phyloP scores from a whole-genome alignment of 2,329 filamentous ascomycete genomes.

The Colletotrichum simmondsii region DNA sequence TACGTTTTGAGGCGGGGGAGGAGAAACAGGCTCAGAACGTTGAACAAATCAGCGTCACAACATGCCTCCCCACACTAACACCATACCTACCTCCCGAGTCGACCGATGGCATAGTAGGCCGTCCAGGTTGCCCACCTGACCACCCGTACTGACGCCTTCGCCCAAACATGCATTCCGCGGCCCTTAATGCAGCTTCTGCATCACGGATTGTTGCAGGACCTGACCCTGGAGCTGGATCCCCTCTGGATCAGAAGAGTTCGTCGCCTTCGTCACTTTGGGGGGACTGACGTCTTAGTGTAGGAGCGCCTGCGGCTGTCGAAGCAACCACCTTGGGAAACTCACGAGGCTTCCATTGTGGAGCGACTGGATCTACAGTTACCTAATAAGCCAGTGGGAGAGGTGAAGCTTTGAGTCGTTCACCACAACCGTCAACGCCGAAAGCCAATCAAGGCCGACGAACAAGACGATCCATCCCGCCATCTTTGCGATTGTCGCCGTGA shows the following conservation, averaged over 20 bases:
- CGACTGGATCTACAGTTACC: neutral
- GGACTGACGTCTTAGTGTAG: neutral
- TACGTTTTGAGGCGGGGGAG: conserved; percentile 19
- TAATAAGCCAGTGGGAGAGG: neutral
- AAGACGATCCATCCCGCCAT: conserved; percentile 14
- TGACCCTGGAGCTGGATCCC: conserved; percentile 4
- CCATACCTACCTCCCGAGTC: conserved; percentile 16
- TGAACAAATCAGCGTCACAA: conserved; percentile 24
- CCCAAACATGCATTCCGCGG: conserved; percentile 14
- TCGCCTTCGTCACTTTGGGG: neutral
- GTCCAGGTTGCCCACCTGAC: conserved; percentile 18
- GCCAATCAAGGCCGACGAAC: neutral
- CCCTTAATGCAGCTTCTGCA: conserved; percentile 24
- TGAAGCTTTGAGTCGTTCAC: neutral
- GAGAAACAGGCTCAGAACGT: conserved; percentile 5
- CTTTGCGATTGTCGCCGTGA: neutral
- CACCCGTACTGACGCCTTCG: conserved; percentile 6
- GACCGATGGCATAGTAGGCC: neutral
- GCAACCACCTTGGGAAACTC: neutral
- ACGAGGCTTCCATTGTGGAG: neutral
- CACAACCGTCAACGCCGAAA: neutral
- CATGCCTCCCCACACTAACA: conserved; percentile 23
- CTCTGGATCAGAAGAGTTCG: neutral
- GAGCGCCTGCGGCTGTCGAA: neutral
- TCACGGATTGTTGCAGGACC: conserved; percentile 20